Evolutionary conservation across 176 grass and related monocot species (phyloP).

Genomic region (Carex littledalei): DNA sequence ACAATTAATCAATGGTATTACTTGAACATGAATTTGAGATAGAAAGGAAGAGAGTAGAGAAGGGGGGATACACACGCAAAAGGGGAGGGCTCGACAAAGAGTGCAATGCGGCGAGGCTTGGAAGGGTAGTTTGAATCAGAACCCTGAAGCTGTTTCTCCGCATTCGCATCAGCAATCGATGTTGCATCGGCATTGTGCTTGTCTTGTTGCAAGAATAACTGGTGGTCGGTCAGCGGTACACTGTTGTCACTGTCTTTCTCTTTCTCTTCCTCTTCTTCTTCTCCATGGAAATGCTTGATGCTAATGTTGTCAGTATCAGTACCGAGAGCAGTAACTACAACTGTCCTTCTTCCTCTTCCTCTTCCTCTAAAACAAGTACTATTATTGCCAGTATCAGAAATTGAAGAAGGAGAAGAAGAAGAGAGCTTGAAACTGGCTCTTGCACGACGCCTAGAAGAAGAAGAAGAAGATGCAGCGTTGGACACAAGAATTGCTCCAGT

Average conservation of each 20-base stretch:
- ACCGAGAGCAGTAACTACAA: not conserved
- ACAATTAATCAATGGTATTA: not conserved
- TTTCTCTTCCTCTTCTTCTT: not conserved
- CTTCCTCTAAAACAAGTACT: not conserved
- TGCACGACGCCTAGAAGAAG: not conserved
- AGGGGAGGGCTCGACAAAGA: conserved; percentile 87
- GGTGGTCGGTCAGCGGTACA: not conserved
- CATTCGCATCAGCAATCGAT: not conserved
- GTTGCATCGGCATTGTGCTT: not conserved
- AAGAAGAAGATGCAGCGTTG: not conserved
- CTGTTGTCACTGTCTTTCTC: not conserved
- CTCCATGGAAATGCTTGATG: not conserved
- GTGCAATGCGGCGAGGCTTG: conserved; percentile 75
- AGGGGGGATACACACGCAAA: conserved; percentile 34
- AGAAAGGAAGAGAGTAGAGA: not conserved
- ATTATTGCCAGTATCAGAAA: not conserved
- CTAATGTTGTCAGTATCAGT: not conserved
- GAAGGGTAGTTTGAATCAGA: not conserved
- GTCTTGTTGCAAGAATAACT: not conserved
- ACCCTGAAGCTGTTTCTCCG: not conserved
- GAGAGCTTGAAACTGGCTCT: not conserved
- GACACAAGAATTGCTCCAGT: not conserved
- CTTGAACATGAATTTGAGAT: not conserved
- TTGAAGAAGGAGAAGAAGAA: not conserved
- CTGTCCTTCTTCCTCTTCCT: not conserved